These are phyloP conservation scores for Jamesozyma lodderae DNA, from an alignment of 805 yeast genomes.

Conservation along the genomic window DNA sequence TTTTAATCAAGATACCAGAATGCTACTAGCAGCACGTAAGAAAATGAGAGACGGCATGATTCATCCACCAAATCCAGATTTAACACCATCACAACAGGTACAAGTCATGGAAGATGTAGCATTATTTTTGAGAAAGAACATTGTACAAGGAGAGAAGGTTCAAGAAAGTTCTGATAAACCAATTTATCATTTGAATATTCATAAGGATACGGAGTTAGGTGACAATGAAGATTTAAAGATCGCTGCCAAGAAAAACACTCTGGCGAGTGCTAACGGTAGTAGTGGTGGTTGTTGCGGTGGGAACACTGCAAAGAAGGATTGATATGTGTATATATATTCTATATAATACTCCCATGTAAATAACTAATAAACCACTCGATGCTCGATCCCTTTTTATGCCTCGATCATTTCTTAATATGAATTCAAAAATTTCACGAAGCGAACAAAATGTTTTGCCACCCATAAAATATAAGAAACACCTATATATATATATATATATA, in stretches of 20 bases:
- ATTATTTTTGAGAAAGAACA: slow-evolving; percentile 53
- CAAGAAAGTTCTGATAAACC: slow-evolving; percentile 13
- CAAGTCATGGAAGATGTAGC: slow-evolving; percentile 63
- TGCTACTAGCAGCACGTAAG: slow-evolving; percentile 50
- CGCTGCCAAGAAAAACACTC: slow-evolving; percentile 1
- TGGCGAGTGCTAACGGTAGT: background rate
- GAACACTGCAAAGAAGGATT: background rate
- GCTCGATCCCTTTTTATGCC: no score
- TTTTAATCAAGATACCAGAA: slow-evolving; percentile 37
- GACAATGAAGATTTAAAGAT: slow-evolving; percentile 74
- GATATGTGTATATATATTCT: background rate
- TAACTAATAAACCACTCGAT: no score
- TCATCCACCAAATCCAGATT: slow-evolving; percentile 38
- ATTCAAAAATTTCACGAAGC: no score
- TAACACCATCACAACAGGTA: slow-evolving; percentile 37
- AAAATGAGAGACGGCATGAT: slow-evolving; percentile 46
- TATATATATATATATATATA: no score
- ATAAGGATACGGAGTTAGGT: slow-evolving; percentile 77
- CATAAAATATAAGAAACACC: no score
- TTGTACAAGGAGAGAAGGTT: slow-evolving; percentile 72
- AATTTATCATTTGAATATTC: slow-evolving; percentile 50
- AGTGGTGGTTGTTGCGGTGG: slow-evolving; percentile 5
- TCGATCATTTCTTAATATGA: no score
- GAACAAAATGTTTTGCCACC: no score
- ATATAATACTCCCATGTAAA: no score